Evolutionary conservation across 176 grass and related monocot genomes (phyloP).

Genomic region (Aegilops bicornis): DNA sequence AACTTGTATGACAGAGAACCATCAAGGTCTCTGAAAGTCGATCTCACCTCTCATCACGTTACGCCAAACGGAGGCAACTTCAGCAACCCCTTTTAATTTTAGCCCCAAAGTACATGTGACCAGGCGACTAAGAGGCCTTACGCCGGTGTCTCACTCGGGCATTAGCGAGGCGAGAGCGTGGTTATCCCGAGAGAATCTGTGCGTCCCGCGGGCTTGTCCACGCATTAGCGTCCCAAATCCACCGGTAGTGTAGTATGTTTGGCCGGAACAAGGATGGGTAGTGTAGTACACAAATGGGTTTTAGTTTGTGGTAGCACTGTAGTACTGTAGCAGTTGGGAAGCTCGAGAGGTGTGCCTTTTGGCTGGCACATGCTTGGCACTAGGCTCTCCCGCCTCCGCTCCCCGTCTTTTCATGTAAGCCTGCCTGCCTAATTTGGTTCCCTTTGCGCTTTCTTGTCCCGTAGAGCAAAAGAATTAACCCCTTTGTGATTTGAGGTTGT

Average conservation of each 20-base stretch:
- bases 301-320: no score
- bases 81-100: neutral
- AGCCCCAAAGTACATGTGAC: neutral
- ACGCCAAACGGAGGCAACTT: neutral
- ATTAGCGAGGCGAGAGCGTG: neutral
- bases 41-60: no score
- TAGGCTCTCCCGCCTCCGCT: conserved; percentile 6
- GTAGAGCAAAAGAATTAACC: no score
- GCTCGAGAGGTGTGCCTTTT: conserved; percentile 20
- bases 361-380: conserved; percentile 15
- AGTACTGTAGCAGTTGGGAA: neutral
- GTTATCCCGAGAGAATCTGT: conserved; percentile 44
- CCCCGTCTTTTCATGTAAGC: neutral
- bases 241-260: neutral
- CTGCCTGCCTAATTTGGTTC: neutral
- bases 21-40: no score
- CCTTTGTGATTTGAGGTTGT: no score
- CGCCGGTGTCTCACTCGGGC: neutral
- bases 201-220: conserved; percentile 43
- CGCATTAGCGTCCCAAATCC: conserved; percentile 34
- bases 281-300: no score
- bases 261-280: neutral
- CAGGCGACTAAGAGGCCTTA: neutral
- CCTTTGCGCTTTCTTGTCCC: neutral
- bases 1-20: neutral